These are phyloP conservation scores for Penicillium argentinense DNA, from an alignment of 495 filamentous ascomycete genomes.

Conservation along the genomic window DNA sequence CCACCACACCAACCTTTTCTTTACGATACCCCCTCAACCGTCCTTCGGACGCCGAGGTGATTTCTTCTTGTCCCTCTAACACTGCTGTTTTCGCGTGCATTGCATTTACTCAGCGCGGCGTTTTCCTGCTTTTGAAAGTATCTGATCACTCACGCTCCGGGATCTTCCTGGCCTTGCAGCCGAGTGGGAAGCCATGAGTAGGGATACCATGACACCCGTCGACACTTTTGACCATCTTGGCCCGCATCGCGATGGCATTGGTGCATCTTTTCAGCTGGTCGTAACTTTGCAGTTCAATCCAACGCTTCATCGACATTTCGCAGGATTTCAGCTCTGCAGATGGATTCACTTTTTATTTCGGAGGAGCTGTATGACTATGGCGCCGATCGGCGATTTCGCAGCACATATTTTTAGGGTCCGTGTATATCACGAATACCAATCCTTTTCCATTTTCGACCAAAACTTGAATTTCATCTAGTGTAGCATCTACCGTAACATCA, in stretches of 20 bases:
- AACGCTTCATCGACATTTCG: neutral
- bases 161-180: neutral
- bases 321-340: neutral
- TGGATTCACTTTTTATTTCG: neutral
- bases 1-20: slow-evolving; percentile 7
- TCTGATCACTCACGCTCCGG: neutral
- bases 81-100: slow-evolving; percentile 2
- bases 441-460: slow-evolving; percentile 3
- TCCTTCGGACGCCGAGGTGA: slow-evolving; percentile 8
- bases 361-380: slow-evolving; percentile 20
- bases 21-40: slow-evolving; percentile 7
- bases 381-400: slow-evolving; percentile 10
- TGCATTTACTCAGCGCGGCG: slow-evolving; percentile 23
- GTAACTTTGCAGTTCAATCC: slow-evolving; percentile 20
- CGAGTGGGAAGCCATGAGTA: no score
- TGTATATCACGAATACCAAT: no score
- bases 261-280: slow-evolving; percentile 15
- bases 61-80: slow-evolving; percentile 3
- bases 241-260: slow-evolving; percentile 13
- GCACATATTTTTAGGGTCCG: slow-evolving; percentile 23
- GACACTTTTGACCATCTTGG: neutral
- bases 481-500: no score
- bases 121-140: slow-evolving; percentile 13
- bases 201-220: no score
- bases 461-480: neutral